Conservation (phyloP, 192 early-diverging fungal species). For the Dimargaris xerosporica region DNA sequence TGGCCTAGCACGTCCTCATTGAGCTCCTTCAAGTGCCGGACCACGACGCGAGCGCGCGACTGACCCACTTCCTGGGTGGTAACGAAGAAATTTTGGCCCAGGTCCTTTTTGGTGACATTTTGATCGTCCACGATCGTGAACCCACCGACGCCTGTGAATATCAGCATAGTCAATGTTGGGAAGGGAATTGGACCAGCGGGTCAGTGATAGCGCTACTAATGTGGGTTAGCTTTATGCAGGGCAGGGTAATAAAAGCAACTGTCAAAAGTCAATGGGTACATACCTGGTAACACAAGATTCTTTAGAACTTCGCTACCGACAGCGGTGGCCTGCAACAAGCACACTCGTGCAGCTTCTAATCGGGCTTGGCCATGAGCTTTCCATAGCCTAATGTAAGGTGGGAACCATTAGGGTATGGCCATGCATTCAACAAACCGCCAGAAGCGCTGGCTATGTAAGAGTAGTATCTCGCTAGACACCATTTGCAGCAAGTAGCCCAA, state of each 20-base stretch:
- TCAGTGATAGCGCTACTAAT: too few relatives aligned
- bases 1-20: slow-evolving; percentile 72
- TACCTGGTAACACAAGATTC: slow-evolving; percentile 91
- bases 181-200: too few relatives aligned
- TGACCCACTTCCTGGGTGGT: slow-evolving; percentile 42
- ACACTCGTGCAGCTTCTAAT: slow-evolving; percentile 69
- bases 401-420: too few relatives aligned
- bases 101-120: slow-evolving; percentile 45
- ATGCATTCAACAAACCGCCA: too few relatives aligned
- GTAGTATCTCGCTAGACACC: too few relatives aligned
- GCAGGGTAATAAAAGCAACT: too few relatives aligned
- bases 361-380: slow-evolving; percentile 75
- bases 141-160: slow-evolving; percentile 59
- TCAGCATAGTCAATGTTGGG: too few relatives aligned
- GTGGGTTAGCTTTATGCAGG: too few relatives aligned
- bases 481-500: too few relatives aligned
- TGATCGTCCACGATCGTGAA: slow-evolving; percentile 73
- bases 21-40: slow-evolving; percentile 58
- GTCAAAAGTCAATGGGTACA: background rate
- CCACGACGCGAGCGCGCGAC: slow-evolving; percentile 42
- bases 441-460: too few relatives aligned
- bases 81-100: slow-evolving; percentile 91
- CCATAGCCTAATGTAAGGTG: slow-evolving; percentile 60
- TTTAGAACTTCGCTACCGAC: slow-evolving; percentile 85
- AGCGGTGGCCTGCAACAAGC: slow-evolving; percentile 68